A percentile compares a stretch with the other conserved stretches of the same genome.
Conservation (phyloP, 495 filamentous ascomycete species). For the Daldinia childiae region DNA sequence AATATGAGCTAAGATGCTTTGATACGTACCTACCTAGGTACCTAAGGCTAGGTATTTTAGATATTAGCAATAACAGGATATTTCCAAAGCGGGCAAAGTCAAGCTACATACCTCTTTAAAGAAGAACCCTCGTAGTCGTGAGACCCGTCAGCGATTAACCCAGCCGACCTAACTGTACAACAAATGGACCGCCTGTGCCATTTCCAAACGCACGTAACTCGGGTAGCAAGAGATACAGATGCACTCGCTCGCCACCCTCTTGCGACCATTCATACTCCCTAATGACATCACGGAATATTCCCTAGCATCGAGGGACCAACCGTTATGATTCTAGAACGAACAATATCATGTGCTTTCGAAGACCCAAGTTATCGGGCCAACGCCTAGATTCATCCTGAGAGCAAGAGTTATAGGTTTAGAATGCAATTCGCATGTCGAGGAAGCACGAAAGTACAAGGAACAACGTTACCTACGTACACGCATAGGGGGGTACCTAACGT, state of each 20-base stretch:
- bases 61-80: not conserved
- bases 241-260: slow-evolving; percentile 19
- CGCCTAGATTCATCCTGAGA: not conserved
- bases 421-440: not conserved
- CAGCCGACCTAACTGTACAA: not conserved
- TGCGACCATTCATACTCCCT: not conserved
- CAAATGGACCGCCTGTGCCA: not conserved
- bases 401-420: not conserved
- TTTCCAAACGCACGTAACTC: not conserved
- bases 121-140: not conserved
- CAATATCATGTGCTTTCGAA: not conserved
- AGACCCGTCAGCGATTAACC: not conserved
- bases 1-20: not conserved
- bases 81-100: not conserved
- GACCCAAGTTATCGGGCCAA: not conserved
- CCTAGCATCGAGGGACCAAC: not conserved
- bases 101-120: not conserved
- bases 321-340: not conserved
- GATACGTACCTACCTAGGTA: not conserved
- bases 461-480: not conserved
- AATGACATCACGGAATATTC: not conserved
- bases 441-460: not conserved
- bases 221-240: slow-evolving; percentile 15
- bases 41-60: not conserved
- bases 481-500: not conserved